Evolutionary conservation across 179 eudicot species (phyloP).

Genomic region (Spinacia oleracea): DNA sequence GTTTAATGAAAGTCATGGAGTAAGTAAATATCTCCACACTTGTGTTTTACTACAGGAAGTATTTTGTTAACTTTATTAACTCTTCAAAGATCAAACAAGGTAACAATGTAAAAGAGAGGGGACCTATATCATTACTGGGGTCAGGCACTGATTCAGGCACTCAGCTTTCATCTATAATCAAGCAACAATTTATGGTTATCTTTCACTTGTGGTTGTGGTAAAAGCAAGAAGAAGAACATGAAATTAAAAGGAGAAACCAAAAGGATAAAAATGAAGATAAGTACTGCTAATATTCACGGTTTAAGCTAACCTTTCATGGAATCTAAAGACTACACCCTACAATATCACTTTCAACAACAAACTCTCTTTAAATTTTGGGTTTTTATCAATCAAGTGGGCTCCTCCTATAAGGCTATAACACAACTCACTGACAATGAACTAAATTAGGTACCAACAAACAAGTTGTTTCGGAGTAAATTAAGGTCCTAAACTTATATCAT

Average conservation of each 20-base stretch:
- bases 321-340: constrained; percentile 12
- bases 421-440: constrained; percentile 24
- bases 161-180: constrained; percentile 14
- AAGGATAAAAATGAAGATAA: not conserved
- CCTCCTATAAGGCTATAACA: not conserved
- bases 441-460: constrained; percentile 20
- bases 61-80: not conserved
- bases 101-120: constrained; percentile 3
- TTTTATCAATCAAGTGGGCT: constrained; percentile 28
- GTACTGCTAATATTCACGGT: not conserved
- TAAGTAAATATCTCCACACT: not conserved
- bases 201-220: constrained; percentile 14
- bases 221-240: not conserved
- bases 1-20: not conserved
- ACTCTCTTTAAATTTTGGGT: constrained; percentile 17
- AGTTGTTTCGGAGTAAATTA: constrained; percentile 5
- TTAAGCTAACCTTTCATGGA: constrained; percentile 17
- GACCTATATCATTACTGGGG: constrained; percentile 1
- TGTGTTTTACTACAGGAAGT: not conserved
- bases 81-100: not conserved
- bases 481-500: constrained; percentile 22
- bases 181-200: constrained; percentile 14
- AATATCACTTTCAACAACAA: constrained; percentile 31
- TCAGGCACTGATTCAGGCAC: constrained; percentile 5
- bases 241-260: not conserved